Evolutionary conservation across 1,139 yeast species (phyloP).

Genomic region (Pichia terricola): DNA sequence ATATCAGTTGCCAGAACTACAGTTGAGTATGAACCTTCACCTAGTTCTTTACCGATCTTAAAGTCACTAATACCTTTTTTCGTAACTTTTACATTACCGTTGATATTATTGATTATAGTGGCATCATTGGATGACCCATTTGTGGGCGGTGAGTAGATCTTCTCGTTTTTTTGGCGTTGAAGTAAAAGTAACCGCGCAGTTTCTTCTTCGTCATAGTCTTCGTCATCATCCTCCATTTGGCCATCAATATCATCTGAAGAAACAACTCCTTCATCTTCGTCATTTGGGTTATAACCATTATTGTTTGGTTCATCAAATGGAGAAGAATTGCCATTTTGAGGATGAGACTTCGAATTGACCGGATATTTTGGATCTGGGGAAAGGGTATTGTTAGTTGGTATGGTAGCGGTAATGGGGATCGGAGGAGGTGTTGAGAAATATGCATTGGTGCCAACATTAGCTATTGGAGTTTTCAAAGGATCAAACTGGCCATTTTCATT

Average conservation of each 20-base stretch:
- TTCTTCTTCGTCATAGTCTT: constrained; percentile 8
- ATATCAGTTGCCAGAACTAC: constrained; percentile 61
- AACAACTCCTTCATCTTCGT: not conserved
- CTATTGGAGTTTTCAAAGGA: not conserved
- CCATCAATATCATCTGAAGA: not conserved
- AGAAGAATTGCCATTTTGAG: too few species aligned
- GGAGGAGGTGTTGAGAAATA: too few species aligned
- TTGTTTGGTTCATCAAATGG: too few species aligned
- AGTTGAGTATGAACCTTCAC: constrained; percentile 78
- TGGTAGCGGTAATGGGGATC: too few species aligned
- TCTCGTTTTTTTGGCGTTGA: not conserved
- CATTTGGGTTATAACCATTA: not conserved
- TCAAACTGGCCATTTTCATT: not conserved
- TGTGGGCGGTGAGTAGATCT: too few species aligned
- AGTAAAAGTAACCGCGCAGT: not conserved
- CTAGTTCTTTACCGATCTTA: constrained; percentile 60
- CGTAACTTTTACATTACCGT: constrained; percentile 29
- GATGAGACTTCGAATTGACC: too few species aligned
- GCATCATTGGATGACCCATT: constrained; percentile 2
- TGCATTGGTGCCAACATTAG: too few species aligned
- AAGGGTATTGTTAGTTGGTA: too few species aligned
- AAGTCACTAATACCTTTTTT: constrained; percentile 56
- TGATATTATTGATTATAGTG: constrained; percentile 3
- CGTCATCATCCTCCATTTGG: not conserved
- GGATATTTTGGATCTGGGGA: too few species aligned